These are phyloP conservation scores for Salvia rosmarinus DNA, from an alignment of 257 asterid species.

Conservation along the genomic window DNA sequence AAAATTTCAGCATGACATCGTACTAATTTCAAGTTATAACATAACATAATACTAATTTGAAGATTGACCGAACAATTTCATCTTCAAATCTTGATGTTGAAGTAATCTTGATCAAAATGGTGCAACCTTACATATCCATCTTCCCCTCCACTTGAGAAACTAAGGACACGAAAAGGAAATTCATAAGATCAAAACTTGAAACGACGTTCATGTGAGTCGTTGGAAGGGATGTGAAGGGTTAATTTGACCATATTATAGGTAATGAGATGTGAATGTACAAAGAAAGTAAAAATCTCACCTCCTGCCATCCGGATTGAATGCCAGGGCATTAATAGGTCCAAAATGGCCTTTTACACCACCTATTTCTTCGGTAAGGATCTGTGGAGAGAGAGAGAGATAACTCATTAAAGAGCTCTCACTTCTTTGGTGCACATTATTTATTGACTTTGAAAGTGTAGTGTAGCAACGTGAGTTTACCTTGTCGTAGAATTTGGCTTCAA, in stretches of 20 bases:
- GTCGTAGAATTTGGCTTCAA: conserved; percentile 88
- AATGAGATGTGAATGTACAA: not conserved
- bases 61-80: not conserved
- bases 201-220: not conserved
- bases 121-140: conserved; percentile 92
- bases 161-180: conserved; percentile 20
- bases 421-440: not conserved
- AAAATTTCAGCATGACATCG: conserved; percentile 22
- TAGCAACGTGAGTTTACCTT: conserved; percentile 55
- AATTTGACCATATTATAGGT: not conserved
- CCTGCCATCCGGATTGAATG: conserved; percentile 91
- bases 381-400: conserved; percentile 21
- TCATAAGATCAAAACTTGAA: conserved; percentile 1
- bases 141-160: conserved; percentile 96
- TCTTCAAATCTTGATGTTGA: conserved; percentile 67
- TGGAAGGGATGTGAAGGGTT: too few species aligned
- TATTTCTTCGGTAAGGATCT: conserved; percentile 88
- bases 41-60: not conserved
- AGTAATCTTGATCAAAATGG: conserved; percentile 83
- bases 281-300: conserved; percentile 49
- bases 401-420: conserved; percentile 13
- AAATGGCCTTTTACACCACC: conserved; percentile 96
- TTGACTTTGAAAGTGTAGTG: too few species aligned
- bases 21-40: not conserved
- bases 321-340: conserved; percentile 96